phyloP scores from a whole-genome alignment of 306 rosid species.

The Quercus suber region DNA sequence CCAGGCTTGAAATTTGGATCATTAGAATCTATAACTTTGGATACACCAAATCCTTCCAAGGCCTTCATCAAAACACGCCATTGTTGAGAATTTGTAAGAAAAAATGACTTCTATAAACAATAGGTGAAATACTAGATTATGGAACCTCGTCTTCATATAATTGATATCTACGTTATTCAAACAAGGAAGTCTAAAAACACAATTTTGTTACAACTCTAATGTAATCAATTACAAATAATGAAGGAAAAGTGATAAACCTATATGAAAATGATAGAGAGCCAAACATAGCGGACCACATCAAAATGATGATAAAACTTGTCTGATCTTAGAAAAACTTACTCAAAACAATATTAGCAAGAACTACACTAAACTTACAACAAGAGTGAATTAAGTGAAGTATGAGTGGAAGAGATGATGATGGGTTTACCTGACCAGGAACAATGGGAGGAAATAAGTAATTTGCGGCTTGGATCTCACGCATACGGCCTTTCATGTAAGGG shows the following conservation, averaged over 20 bases:
- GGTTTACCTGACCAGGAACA: constrained; percentile 41
- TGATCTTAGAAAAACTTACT: too few species aligned
- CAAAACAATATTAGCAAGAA: not conserved
- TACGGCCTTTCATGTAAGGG: constrained; percentile 53
- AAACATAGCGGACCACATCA: too few species aligned
- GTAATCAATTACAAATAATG: not conserved
- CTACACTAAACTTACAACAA: not conserved
- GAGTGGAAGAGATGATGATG: not conserved
- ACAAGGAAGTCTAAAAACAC: too few species aligned
- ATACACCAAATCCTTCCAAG: constrained; percentile 52
- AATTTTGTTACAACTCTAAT: too few species aligned
- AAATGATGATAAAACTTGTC: too few species aligned
- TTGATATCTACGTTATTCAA: too few species aligned
- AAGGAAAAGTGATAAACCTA: not conserved
- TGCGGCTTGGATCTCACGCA: constrained; percentile 41
- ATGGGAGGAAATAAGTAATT: constrained; percentile 30
- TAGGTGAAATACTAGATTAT: too few species aligned
- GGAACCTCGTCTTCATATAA: too few species aligned
- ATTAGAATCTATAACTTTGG: constrained; percentile 42
- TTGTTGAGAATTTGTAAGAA: not conserved
- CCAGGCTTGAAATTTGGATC: constrained; percentile 45
- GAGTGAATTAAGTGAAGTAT: not conserved
- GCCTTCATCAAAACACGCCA: constrained; percentile 26
- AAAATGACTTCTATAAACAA: not conserved
- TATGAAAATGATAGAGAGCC: not conserved